A percentile compares a stretch with the other conserved stretches of the same genome.
phyloP scores from a whole-genome alignment of 192 early-diverging fungal genomes.

The Entomortierella parvispora region DNA sequence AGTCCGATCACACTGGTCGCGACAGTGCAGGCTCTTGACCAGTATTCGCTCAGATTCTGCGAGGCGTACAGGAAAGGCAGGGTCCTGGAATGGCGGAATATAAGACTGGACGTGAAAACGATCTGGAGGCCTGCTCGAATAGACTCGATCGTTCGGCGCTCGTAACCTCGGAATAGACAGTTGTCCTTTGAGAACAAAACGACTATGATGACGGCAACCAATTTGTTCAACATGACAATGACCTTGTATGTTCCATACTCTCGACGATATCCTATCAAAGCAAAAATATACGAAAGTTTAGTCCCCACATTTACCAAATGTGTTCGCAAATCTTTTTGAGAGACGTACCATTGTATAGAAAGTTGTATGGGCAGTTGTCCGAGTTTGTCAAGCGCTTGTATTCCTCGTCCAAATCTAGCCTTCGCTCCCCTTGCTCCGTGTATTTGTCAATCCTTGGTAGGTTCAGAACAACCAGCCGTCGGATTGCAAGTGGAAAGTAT shows the following conservation, averaged over 20 bases:
- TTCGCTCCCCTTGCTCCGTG: conserved; percentile 43
- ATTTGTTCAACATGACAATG: conserved; percentile 67
- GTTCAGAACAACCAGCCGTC: conserved; percentile 48
- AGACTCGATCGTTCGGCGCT: conserved; percentile 60
- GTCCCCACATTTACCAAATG: background rate
- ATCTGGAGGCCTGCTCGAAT: conserved; percentile 61
- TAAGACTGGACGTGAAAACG: conserved; percentile 56
- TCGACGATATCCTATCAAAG: conserved; percentile 42
- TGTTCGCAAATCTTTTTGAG: background rate
- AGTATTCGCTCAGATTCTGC: conserved; percentile 62
- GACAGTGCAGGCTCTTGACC: conserved; percentile 55
- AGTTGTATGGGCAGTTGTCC: conserved; percentile 67
- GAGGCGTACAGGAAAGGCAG: conserved; percentile 68
- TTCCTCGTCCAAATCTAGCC: conserved; percentile 44
- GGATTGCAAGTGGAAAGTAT: conserved; percentile 53
- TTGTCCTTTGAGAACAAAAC: conserved; percentile 69
- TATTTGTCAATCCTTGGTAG: conserved; percentile 59
- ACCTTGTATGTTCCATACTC: conserved; percentile 63
- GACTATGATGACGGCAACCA: conserved; percentile 56
- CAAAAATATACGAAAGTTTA: background rate
- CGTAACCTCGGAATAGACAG: conserved; percentile 59
- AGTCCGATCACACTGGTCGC: conserved; percentile 62
- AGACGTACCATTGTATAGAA: conserved; percentile 65
- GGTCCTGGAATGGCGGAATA: conserved; percentile 65
- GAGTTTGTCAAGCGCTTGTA: conserved; percentile 60